phyloP scores from a whole-genome alignment of 2,329 filamentous ascomycete genomes.

The Colletotrichum viniferum region DNA sequence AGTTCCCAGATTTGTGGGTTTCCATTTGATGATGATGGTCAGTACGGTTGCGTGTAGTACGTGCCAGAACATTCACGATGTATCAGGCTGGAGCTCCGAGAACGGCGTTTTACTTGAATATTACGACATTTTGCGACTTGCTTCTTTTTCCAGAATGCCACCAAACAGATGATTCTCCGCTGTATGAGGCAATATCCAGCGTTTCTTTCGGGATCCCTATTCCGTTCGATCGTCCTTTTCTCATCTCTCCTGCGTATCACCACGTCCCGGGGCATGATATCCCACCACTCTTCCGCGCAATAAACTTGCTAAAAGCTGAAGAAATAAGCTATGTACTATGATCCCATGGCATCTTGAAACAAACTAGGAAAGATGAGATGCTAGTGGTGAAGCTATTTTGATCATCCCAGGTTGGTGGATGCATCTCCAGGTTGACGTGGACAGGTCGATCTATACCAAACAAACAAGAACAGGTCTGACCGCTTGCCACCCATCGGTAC shows the following conservation, averaged over 20 bases:
- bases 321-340: background rate
- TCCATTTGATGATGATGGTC: background rate
- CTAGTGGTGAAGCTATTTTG: background rate
- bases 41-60: background rate
- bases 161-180: background rate
- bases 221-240: background rate
- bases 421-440: background rate
- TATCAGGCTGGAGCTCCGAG: background rate
- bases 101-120: background rate
- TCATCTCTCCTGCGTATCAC: background rate
- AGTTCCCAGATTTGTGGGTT: background rate
- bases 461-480: background rate
- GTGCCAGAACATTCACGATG: background rate
- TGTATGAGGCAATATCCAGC: background rate
- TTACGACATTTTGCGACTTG: background rate
- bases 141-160: background rate
- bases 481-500: background rate
- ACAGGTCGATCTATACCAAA: background rate
- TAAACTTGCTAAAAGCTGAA: background rate
- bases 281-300: background rate
- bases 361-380: background rate
- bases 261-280: background rate
- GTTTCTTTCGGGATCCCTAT: background rate
- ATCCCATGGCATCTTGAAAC: background rate
- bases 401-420: background rate